These are phyloP conservation scores for Yamadazyma blattariae DNA, from an alignment of 1,139 yeast genomes.

Conservation along the genomic window DNA sequence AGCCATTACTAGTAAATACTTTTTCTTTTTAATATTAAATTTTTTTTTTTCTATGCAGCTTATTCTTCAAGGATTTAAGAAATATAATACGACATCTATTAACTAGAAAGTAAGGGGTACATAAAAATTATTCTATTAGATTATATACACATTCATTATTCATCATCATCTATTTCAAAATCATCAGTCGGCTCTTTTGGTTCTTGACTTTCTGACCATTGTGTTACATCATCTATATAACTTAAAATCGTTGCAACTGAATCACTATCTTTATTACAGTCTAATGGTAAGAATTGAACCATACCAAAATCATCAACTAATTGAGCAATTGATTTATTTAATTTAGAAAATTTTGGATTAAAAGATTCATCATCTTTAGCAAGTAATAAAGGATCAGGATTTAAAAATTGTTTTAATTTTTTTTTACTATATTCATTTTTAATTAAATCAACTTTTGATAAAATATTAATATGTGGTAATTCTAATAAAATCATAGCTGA, in stretches of 20 bases:
- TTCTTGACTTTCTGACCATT: slow-evolving; percentile 96
- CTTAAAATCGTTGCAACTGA: slow-evolving; percentile 81
- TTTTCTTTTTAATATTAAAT: no score
- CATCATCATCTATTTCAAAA: slow-evolving; percentile 50
- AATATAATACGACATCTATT: no score
- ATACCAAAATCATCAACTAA: slow-evolving; percentile 96
- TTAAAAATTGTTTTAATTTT: slow-evolving; percentile 77
- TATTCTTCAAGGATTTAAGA: no score
- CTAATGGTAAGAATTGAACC: slow-evolving; percentile 94
- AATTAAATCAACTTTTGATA: slow-evolving; percentile 82
- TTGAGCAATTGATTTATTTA: slow-evolving; percentile 81
- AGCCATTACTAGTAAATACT: no score
- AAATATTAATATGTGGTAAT: slow-evolving; percentile 87
- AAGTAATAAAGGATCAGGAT: slow-evolving; percentile 81
- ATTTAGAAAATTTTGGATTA: slow-evolving; percentile 73
- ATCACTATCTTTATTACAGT: slow-evolving; percentile 73
- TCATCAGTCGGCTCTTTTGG: slow-evolving; percentile 93
- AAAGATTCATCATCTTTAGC: slow-evolving; percentile 33
- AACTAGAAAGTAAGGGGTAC: no score
- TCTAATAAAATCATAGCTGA: slow-evolving; percentile 95
- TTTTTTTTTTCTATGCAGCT: no score
- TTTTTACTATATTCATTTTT: slow-evolving; percentile 71
- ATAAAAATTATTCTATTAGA: no score
- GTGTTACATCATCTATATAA: slow-evolving; percentile 94
- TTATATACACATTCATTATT: slow-evolving; percentile 3